Base-by-base conservation (phyloP, 495 filamentous ascomycete species). In the Trichoderma asperelloides region DNA sequence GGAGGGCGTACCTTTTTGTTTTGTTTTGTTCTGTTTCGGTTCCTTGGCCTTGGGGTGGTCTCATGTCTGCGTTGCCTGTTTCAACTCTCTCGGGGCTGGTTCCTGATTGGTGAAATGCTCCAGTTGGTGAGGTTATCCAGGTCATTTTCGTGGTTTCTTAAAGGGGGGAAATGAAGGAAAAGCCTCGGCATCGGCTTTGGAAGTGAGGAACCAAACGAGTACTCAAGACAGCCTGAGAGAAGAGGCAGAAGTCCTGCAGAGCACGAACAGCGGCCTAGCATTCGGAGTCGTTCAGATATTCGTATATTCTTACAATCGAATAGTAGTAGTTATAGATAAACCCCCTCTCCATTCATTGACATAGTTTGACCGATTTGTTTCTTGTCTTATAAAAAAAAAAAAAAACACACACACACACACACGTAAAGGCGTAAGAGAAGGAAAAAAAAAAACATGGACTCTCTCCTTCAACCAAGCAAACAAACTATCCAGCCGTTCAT, bases 1-100 rank as follows among this genome's bases (percentile, higher is more conserved):
- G 47, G 43, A 47, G 13, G 43, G 43, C 43, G 13, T n/a, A 12
- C 43, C 43, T 5, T 47, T 51, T 21, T 51, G 16, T 23, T 18
- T n/a, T 51, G 47, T 51, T 51, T n/a, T 51, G 47, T 51, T 51
- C 47, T n/a, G 47, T 51, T 51, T 51, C 47, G 21, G n/a, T 51
- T 21, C 47, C 18, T 37, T 37, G 33, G 5, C 41, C 41, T 45
- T 16, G 18, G 18, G 5, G 33, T 37, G 33, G 33, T 45, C 41
- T 45, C 41, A 45, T 9, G 16, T 21, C 18, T n/a, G 47, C 47
- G 47, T 3, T 51, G 47, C 47, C 21, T 51, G 47, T 51, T 51
- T 51, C 47, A 23, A 9, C 47, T 25, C 6, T 21, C 23, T 51
- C 43, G 47, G 7, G 23, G n/a, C 9, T 51, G 18, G 9, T 51